Percentiles rank a stretch among this genome's conserved stretches.
Evolutionary conservation across 495 filamentous ascomycete genomes (phyloP).

Genomic region (Cladorrhinum samala): DNA sequence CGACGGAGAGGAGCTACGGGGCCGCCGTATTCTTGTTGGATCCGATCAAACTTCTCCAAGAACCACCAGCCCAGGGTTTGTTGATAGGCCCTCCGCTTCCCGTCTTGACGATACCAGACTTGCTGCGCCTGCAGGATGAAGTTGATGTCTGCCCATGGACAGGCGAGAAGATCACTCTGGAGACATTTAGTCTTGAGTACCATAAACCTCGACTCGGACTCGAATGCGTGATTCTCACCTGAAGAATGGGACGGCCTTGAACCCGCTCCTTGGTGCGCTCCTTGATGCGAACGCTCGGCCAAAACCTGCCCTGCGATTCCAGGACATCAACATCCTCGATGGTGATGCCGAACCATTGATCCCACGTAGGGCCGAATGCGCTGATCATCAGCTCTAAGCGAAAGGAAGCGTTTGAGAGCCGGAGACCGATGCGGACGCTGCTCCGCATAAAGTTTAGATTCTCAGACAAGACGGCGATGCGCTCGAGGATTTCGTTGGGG

Average conservation of each 20-base stretch:
- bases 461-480: conserved; percentile 32
- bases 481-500: conserved; percentile 39
- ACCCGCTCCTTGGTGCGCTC: conserved; percentile 5
- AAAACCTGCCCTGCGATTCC: neutral
- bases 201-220: neutral
- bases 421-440: conserved; percentile 29
- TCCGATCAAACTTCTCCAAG: neutral
- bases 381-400: conserved; percentile 22
- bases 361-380: conserved; percentile 37
- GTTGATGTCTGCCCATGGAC: conserved; percentile 23
- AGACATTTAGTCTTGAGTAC: no score
- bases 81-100: conserved; percentile 1
- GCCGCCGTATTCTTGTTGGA: neutral
- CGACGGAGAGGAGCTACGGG: no score
- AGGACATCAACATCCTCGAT: neutral
- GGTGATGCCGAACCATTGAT: conserved; percentile 24
- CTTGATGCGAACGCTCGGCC: neutral
- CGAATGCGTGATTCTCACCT: conserved; percentile 19
- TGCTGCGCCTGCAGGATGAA: conserved; percentile 28
- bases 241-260: conserved; percentile 27
- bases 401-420: conserved; percentile 27
- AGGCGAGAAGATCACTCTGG: conserved; percentile 29
- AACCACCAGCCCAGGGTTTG: neutral
- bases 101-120: conserved; percentile 19
- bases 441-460: conserved; percentile 34